Conservation (phyloP, 2,329 filamentous ascomycete genomes). For the Ophidiomyces ophidiicola region DNA sequence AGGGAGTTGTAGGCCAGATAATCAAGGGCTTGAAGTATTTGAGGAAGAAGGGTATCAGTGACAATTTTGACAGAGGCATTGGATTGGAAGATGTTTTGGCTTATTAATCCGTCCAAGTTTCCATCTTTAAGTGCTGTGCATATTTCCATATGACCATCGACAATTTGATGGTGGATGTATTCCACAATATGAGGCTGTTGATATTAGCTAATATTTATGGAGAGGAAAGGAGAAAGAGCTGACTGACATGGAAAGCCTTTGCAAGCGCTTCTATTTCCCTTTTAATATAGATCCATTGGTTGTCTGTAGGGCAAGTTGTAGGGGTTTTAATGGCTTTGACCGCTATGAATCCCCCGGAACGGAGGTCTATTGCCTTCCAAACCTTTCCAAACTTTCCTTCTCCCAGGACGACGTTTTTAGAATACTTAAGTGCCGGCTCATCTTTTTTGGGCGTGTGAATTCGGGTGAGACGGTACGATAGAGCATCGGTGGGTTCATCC, state of each 20-base stretch:
- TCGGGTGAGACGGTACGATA: neutral
- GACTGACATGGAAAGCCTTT: constrained; percentile 1
- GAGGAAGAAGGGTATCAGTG: constrained; percentile 2
- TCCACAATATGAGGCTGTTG: neutral
- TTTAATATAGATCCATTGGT: neutral
- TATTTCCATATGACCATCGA: constrained; percentile 7
- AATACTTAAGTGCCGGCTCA: constrained; percentile 9
- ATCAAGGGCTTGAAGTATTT: constrained; percentile 19
- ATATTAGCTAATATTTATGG: neutral
- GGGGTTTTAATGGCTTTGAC: constrained; percentile 13
- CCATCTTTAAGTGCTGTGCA: constrained; percentile 11
- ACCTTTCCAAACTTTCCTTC: constrained; percentile 16
- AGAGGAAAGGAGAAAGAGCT: neutral
- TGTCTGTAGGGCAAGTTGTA: neutral
- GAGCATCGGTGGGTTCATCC: constrained; percentile 1
- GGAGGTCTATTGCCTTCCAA: constrained; percentile 6
- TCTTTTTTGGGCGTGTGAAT: neutral
- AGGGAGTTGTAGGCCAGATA: constrained; percentile 13
- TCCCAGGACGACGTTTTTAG: constrained; percentile 7
- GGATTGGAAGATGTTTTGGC: neutral
- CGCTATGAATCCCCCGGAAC: constrained; percentile 10
- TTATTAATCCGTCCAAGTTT: too few relatives aligned
- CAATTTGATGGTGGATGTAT: neutral
- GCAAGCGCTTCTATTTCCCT: constrained; percentile 5
- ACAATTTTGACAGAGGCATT: neutral